Conservation (phyloP, 495 filamentous ascomycete species). For the Annulohypoxylon moriforme region DNA sequence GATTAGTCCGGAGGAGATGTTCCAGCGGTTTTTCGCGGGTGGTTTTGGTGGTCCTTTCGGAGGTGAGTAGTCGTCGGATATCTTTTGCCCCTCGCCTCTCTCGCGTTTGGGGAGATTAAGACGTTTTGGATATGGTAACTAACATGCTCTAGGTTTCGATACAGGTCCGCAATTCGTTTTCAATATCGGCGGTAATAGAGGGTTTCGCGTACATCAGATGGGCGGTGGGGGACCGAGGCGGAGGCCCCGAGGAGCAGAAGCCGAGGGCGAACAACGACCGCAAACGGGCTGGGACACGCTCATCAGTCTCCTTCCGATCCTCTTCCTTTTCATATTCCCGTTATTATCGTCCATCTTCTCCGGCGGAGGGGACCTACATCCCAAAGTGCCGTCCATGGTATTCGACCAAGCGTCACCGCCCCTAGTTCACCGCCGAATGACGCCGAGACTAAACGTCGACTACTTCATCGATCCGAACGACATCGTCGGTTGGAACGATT, state of each 20-base stretch:
- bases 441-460: conserved; percentile 73
- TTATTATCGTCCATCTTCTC: conserved; percentile 84
- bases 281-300: conserved; percentile 68
- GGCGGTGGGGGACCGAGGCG: conserved; percentile 74
- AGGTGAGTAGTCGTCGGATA: conserved; percentile 36
- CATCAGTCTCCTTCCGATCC: conserved; percentile 78
- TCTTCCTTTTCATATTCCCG: conserved; percentile 89
- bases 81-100: neutral
- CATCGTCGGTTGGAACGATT: conserved; percentile 71
- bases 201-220: conserved; percentile 88
- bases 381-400: conserved; percentile 73
- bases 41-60: conserved; percentile 77
- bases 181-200: conserved; percentile 85
- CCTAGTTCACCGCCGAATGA: conserved; percentile 78
- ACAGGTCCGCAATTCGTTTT: conserved; percentile 89
- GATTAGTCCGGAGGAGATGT: conserved; percentile 95
- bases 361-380: conserved; percentile 61
- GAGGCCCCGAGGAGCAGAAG: conserved; percentile 75
- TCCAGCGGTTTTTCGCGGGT: conserved; percentile 93
- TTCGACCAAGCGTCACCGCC: conserved; percentile 75
- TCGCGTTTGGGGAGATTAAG: neutral
- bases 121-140: neutral
- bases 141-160: conserved; percentile 63
- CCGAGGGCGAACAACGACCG: conserved; percentile 59
- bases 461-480: conserved; percentile 89